A percentile compares a stretch with the other conserved stretches of the same genome.
phyloP scores from a whole-genome alignment of 352 stramenopile species.

The Pythium grandisporangium region DNA sequence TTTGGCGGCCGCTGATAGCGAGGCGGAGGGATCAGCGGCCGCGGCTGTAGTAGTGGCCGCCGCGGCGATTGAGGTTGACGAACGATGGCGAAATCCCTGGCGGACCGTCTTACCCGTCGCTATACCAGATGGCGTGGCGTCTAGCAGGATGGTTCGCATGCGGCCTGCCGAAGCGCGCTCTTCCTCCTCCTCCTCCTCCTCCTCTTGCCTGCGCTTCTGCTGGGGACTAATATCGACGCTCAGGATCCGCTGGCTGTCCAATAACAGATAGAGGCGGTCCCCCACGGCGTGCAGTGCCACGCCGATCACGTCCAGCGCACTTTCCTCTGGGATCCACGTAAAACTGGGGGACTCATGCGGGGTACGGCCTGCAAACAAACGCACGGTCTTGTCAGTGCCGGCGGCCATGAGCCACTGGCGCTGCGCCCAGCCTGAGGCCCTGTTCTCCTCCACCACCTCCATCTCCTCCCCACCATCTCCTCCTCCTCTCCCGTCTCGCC shows the following conservation, averaged over 20 bases:
- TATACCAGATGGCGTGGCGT: no score
- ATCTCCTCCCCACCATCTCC: no score
- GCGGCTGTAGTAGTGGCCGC: no score
- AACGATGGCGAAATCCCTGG: no score
- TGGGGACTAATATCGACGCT: constrained; percentile 27
- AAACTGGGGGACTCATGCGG: constrained; percentile 48
- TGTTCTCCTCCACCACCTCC: no score
- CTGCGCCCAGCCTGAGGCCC: no score
- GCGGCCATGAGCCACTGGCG: constrained; percentile 44
- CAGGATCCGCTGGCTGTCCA: constrained; percentile 44
- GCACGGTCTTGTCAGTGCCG: constrained; percentile 59
- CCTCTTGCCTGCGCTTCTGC: neutral
- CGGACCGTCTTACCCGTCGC: no score
- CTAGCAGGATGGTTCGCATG: no score
- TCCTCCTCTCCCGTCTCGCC: no score
- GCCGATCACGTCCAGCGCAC: constrained; percentile 40
- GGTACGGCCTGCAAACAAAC: constrained; percentile 34
- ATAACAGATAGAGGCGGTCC: constrained; percentile 42
- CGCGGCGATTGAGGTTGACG: no score
- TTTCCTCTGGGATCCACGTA: constrained; percentile 67
- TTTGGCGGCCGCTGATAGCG: no score
- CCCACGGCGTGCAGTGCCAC: constrained; percentile 44
- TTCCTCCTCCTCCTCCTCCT: neutral
- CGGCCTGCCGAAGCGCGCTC: neutral
- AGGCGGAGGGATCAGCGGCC: no score